Conservation (phyloP, 1,284 basidiomycete genomes). For the Hypsizygus ulmarius region DNA sequence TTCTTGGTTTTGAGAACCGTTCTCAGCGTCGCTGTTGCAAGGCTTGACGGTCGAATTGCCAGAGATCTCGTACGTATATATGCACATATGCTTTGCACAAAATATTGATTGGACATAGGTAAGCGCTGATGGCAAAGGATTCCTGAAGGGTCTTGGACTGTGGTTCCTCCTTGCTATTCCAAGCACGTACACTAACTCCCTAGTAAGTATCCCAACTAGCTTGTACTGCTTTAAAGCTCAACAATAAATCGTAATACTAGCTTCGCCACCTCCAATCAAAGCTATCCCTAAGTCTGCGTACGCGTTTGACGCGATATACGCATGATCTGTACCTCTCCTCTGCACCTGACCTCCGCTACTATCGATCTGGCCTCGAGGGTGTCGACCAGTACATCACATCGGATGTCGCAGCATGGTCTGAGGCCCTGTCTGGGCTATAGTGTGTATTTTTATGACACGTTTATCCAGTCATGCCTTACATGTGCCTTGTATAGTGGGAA, state of each 20-base stretch:
- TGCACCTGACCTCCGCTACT: slow-evolving; percentile 67
- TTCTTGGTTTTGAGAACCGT: slow-evolving; percentile 89
- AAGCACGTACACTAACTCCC: slow-evolving; percentile 94
- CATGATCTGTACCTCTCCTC: slow-evolving; percentile 90
- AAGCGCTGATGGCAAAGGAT: slow-evolving; percentile 83
- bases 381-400: slow-evolving; percentile 92
- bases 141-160: slow-evolving; percentile 77
- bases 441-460: slow-evolving; percentile 37
- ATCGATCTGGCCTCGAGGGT: slow-evolving; percentile 71
- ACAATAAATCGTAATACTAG: slow-evolving; percentile 37
- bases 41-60: slow-evolving; percentile 89
- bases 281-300: slow-evolving; percentile 81
- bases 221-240: slow-evolving; percentile 7
- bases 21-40: slow-evolving; percentile 84
- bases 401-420: slow-evolving; percentile 90
- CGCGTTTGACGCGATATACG: slow-evolving; percentile 86
- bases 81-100: not conserved
- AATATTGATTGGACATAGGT: slow-evolving; percentile 37
- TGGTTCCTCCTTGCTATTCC: slow-evolving; percentile 94
- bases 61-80: slow-evolving; percentile 66
- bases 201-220: slow-evolving; percentile 49
- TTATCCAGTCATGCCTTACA: slow-evolving; percentile 1
- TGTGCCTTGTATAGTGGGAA: slow-evolving; percentile 50
- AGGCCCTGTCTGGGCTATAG: slow-evolving; percentile 88
- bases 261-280: slow-evolving; percentile 92